phyloP scores from a whole-genome alignment of 768 basidiomycete genomes.

The Hericium coralloides region DNA sequence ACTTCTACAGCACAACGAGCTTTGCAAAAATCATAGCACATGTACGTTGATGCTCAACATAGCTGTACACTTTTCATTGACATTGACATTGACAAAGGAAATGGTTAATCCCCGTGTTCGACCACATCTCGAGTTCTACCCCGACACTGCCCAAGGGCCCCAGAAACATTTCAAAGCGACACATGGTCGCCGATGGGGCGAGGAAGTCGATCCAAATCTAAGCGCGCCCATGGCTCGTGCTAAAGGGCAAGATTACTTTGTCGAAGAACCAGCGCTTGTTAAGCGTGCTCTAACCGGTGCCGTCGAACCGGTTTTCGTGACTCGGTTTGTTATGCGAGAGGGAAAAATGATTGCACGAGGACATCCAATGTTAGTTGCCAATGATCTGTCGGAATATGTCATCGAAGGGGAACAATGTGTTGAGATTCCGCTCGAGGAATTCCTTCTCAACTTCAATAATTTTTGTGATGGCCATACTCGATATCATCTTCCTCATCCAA shows the following conservation, averaged over 20 bases:
- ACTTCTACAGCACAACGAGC: not conserved
- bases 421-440: too few species aligned
- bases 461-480: too few species aligned
- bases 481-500: too few species aligned
- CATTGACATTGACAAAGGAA: slow-evolving; percentile 1
- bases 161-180: not conserved
- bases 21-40: not conserved
- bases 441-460: too few species aligned
- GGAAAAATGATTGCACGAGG: too few species aligned
- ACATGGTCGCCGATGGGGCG: slow-evolving; percentile 1
- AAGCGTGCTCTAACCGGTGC: not conserved
- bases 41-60: not conserved
- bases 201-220: slow-evolving; percentile 2
- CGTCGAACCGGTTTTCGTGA: not conserved
- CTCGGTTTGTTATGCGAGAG: too few species aligned
- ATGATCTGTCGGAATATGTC: too few species aligned
- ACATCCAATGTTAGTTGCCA: too few species aligned
- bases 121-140: slow-evolving; percentile 1
- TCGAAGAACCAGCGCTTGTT: slow-evolving; percentile 10
- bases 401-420: too few species aligned
- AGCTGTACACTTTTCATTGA: too few species aligned
- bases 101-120: slow-evolving; percentile 8
- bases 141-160: not conserved
- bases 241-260: slow-evolving; percentile 11
- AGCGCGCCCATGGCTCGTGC: slow-evolving; percentile 8